A percentile compares a stretch with the other conserved stretches of the same genome.
phyloP scores from a whole-genome alignment of 768 basidiomycete genomes.

The Lactarius pseudohatsudake region DNA sequence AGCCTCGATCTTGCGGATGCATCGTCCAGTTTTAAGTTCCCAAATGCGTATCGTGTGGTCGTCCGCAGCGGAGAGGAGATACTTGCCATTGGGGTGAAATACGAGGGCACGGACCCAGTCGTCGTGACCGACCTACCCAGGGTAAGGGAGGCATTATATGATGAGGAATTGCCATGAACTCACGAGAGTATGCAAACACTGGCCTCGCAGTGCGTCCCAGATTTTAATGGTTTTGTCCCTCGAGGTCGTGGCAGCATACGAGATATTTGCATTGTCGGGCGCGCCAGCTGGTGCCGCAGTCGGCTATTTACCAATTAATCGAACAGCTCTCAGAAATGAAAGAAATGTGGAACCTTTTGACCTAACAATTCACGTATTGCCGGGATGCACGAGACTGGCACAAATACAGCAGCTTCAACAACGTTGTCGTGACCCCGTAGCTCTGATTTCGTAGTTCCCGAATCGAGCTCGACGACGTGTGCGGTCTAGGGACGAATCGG shows the following conservation, averaged over 20 bases:
- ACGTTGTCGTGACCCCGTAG: slow-evolving; percentile 57
- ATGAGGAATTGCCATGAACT: slow-evolving; percentile 8
- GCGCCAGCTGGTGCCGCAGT: slow-evolving; percentile 32
- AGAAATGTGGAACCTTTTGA: slow-evolving; percentile 36
- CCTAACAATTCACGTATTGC: slow-evolving; percentile 51
- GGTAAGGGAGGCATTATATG: not conserved
- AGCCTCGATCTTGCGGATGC: slow-evolving; percentile 35
- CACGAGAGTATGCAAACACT: slow-evolving; percentile 52
- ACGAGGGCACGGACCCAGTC: slow-evolving; percentile 59
- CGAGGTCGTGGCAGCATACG: slow-evolving; percentile 51
- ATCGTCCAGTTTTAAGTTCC: slow-evolving; percentile 55
- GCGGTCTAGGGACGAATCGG: slow-evolving; percentile 42
- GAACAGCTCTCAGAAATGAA: not conserved
- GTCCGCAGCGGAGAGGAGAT: slow-evolving; percentile 56
- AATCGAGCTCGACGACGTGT: slow-evolving; percentile 48
- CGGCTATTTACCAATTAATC: slow-evolving; percentile 26
- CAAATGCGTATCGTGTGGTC: slow-evolving; percentile 59
- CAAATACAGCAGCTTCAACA: slow-evolving; percentile 52
- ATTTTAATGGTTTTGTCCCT: slow-evolving; percentile 55
- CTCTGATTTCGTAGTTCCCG: slow-evolving; percentile 51
- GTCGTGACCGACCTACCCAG: slow-evolving; percentile 44
- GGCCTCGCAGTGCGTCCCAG: slow-evolving; percentile 52
- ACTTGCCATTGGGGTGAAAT: slow-evolving; percentile 59
- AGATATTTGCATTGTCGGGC: slow-evolving; percentile 37
- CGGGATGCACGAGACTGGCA: slow-evolving; percentile 43